Percentiles rank a stretch among this genome's conserved stretches.
phyloP scores from a whole-genome alignment of 805 yeast genomes.

The Suhomyces sp. region DNA sequence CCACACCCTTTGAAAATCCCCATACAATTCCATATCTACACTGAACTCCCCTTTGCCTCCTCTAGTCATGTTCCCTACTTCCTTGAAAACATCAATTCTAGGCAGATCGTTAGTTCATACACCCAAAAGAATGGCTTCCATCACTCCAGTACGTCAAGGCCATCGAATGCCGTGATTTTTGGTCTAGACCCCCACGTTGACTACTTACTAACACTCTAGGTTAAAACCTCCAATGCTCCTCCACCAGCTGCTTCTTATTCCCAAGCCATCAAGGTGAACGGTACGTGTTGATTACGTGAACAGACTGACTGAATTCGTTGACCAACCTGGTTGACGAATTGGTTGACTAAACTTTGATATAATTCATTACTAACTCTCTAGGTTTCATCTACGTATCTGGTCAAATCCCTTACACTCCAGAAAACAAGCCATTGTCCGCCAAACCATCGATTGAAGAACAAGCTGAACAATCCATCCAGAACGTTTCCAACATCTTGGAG shows the following conservation, averaged over 20 bases:
- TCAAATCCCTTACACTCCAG: slow-evolving; percentile 87
- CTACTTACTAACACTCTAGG: slow-evolving; percentile 30
- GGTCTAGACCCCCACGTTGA: background rate
- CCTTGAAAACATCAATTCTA: no score
- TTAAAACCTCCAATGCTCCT: slow-evolving; percentile 78
- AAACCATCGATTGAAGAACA: slow-evolving; percentile 63
- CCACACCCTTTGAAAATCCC: no score
- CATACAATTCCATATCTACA: no score
- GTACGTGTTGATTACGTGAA: slow-evolving; percentile 23
- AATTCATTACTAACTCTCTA: slow-evolving; percentile 18
- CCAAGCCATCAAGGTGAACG: slow-evolving; percentile 89
- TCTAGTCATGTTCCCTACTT: no score
- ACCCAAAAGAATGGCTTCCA: slow-evolving; percentile 27
- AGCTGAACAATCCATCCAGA: slow-evolving; percentile 71
- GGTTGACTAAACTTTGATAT: background rate
- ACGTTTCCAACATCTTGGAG: slow-evolving; percentile 68
- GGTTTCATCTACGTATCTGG: slow-evolving; percentile 92
- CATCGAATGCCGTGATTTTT: background rate
- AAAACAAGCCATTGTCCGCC: slow-evolving; percentile 76
- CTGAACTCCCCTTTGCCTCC: no score
- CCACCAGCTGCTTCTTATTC: slow-evolving; percentile 97
- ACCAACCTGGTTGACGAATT: no score
- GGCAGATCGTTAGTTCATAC: no score
- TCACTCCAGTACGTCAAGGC: slow-evolving; percentile 36
- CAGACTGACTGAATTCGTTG: no score